Conservation (phyloP, 345 rosid species). For the Microcos paniculata region DNA sequence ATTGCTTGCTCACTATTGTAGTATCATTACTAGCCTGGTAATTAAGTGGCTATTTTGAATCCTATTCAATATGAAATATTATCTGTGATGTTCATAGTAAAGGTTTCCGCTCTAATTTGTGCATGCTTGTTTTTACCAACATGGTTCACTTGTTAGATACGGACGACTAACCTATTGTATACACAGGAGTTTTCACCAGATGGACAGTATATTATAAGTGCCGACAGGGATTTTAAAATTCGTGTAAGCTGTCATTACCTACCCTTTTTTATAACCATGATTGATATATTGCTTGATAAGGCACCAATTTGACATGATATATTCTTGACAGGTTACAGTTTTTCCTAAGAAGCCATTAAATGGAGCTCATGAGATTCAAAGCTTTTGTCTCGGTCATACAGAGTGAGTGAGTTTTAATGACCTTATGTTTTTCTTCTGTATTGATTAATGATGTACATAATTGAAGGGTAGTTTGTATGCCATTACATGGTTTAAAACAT, state of each 20-base stretch:
- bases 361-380: slow-evolving; percentile 94
- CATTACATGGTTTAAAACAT: not conserved
- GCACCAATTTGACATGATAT: slow-evolving; percentile 9
- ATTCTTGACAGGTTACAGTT: slow-evolving; percentile 60
- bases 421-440: not conserved
- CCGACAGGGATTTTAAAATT: slow-evolving; percentile 90
- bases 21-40: slow-evolving; percentile 92
- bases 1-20: slow-evolving; percentile 89
- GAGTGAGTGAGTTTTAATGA: slow-evolving; percentile 67
- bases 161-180: slow-evolving; percentile 12
- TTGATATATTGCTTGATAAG: slow-evolving; percentile 14
- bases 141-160: not conserved
- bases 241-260: slow-evolving; percentile 52
- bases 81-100: not conserved
- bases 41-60: slow-evolving; percentile 9
- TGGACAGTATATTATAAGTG: slow-evolving; percentile 70
- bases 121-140: not conserved
- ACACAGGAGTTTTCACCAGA: slow-evolving; percentile 86
- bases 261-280: slow-evolving; percentile 8
- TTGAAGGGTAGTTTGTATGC: not conserved
- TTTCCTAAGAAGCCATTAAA: slow-evolving; percentile 78
- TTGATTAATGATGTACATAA: not conserved
- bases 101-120: not conserved
- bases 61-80: not conserved
- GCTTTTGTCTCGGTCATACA: slow-evolving; percentile 95